A percentile compares a stretch with the other conserved stretches of the same genome.
Evolutionary conservation across 331 rosid species (phyloP).

Genomic region (Arachis monticola): DNA sequence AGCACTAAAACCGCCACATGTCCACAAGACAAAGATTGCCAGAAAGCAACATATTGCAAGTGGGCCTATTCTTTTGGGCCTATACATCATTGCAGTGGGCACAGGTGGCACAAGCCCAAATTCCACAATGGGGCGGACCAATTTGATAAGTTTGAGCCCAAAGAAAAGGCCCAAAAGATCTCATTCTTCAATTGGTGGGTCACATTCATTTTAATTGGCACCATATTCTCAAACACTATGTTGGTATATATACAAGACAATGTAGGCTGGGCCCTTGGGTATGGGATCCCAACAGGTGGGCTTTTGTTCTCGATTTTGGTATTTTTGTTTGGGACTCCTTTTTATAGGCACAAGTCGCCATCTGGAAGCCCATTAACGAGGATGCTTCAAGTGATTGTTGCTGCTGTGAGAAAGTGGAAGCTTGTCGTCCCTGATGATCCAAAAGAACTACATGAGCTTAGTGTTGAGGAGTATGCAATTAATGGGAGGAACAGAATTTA

Average conservation of each 20-base stretch:
- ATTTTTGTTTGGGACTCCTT: slow-evolving; percentile 64
- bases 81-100: slow-evolving; percentile 76
- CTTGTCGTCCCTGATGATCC: slow-evolving; percentile 57
- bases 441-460: slow-evolving; percentile 67
- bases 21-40: slow-evolving; percentile 47
- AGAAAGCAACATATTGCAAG: slow-evolving; percentile 56
- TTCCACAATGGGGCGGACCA: slow-evolving; percentile 97
- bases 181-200: slow-evolving; percentile 95
- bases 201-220: slow-evolving; percentile 71
- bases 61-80: slow-evolving; percentile 65
- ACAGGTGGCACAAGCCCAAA: slow-evolving; percentile 94
- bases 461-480: slow-evolving; percentile 52
- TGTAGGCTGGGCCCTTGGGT: slow-evolving; percentile 78
- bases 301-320: slow-evolving; percentile 62
- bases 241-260: slow-evolving; percentile 78
- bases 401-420: slow-evolving; percentile 61
- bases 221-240: slow-evolving; percentile 68
- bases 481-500: slow-evolving; percentile 54
- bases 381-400: slow-evolving; percentile 62
- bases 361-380: slow-evolving; percentile 71
- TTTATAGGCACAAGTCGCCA: slow-evolving; percentile 80
- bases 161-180: slow-evolving; percentile 67
- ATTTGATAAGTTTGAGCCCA: slow-evolving; percentile 77
- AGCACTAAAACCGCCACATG: slow-evolving; percentile 67
- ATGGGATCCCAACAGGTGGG: slow-evolving; percentile 84